Evolutionary conservation across 805 yeast genomes (phyloP).

Genomic region (Candida pseudoglaebosa): DNA sequence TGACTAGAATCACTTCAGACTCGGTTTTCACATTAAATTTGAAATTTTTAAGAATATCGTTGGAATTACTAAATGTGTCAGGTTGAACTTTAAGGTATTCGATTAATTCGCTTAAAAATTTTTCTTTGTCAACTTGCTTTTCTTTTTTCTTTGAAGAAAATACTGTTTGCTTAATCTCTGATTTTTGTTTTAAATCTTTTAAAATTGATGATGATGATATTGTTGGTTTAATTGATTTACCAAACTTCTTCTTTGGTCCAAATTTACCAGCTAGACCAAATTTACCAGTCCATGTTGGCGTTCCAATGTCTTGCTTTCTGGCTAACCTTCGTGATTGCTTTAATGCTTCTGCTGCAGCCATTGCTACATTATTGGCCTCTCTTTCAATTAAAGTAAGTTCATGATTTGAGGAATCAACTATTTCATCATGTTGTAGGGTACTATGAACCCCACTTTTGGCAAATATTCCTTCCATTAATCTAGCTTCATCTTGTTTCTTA

Average conservation of each 20-base stretch:
- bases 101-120: slow-evolving; percentile 34
- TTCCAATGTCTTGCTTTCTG: slow-evolving; percentile 51
- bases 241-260: slow-evolving; percentile 19
- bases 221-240: slow-evolving; percentile 4
- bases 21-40: slow-evolving; percentile 25
- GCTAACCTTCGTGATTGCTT: slow-evolving; percentile 57
- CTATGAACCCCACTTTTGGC: slow-evolving; percentile 70
- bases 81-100: slow-evolving; percentile 33
- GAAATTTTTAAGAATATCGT: slow-evolving; percentile 41
- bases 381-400: slow-evolving; percentile 53
- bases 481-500: slow-evolving; percentile 45
- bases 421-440: slow-evolving; percentile 73
- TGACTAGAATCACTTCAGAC: slow-evolving; percentile 53
- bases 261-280: slow-evolving; percentile 79
- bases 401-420: slow-evolving; percentile 54
- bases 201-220: slow-evolving; percentile 49
- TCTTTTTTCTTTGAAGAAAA: slow-evolving; percentile 19
- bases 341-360: slow-evolving; percentile 52
- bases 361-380: slow-evolving; percentile 58
- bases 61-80: slow-evolving; percentile 44
- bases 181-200: slow-evolving; percentile 42
- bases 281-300: slow-evolving; percentile 95
- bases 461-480: slow-evolving; percentile 73
- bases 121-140: slow-evolving; percentile 19
- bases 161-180: slow-evolving; percentile 20